Evolutionary conservation across 1,139 yeast species (phyloP), one percentile per base, ranked within the genome.

Genomic region (Yamadazyma blattariae): DNA sequence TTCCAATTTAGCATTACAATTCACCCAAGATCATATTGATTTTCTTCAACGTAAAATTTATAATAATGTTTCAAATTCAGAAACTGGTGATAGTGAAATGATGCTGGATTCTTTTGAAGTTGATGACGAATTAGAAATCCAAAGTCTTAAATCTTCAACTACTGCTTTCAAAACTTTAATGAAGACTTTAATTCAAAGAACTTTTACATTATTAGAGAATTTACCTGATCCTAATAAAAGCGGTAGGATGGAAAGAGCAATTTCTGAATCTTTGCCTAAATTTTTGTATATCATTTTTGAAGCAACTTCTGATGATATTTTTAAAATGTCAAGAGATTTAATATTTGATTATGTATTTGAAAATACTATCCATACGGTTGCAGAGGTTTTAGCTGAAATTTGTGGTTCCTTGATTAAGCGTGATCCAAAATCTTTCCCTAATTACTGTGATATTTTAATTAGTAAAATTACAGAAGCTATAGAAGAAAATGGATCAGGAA

Each of bases 401-500:
- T 71, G 88, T 37, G 90, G 88, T 11, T 74, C 82, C 1, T 56
- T 88, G 23, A 77, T 82, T 5, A 78, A 79, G 44, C 74, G 86
- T 30, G 76, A 81, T 33, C 87, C 82, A 2, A 51, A 51, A 25
- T 49, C 55, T 5, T 75, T 82, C 42, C 64, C 70, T 2, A 57
- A 57, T 27, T 59, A 77, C 27, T 69, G 75, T 32, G 61, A 66
- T 1, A 51, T 68, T 18, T 58, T 84, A 19, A 64, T 73, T 34
- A 68, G 67, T 2, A 73, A 72, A 39, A 80, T 90, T 24, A 67
- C 68, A 33, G 79, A 75, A 20, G 96, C 92, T 51, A 70, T 92
- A 16, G 68, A 67, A n/a, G 90, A 83, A 48, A 86, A 90, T 46
- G 86, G 82, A 8, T 97, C 97, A 0, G 97, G 97, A 2, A 64